Evolutionary conservation across 2,329 filamentous ascomycete species (phyloP).

Genomic region (Arthrobotrys sinensis): DNA sequence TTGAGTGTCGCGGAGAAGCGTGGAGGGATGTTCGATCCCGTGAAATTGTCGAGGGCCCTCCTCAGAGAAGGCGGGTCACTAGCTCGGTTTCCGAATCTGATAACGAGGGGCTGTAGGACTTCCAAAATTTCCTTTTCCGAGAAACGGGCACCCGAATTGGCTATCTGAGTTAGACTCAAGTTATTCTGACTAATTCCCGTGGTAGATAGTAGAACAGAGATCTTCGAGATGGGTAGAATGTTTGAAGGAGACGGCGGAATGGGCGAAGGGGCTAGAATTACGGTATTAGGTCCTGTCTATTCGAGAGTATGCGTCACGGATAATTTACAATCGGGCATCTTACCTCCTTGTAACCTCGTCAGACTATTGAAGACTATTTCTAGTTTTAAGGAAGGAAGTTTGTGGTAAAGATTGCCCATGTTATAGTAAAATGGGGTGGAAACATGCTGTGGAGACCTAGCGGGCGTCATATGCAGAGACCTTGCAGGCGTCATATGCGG

Average conservation of each 20-base stretch:
- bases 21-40: background rate
- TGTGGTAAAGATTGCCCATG: slow-evolving; percentile 10
- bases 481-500: background rate
- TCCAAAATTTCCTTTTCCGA: slow-evolving; percentile 7
- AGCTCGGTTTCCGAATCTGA: slow-evolving; percentile 4
- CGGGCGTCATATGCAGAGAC: background rate
- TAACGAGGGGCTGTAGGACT: slow-evolving; percentile 9
- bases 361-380: slow-evolving; percentile 18
- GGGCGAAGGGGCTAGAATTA: background rate
- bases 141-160: background rate
- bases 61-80: background rate
- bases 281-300: background rate
- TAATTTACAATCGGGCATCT: background rate
- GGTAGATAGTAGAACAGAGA: background rate
- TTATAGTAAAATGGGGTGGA: slow-evolving; percentile 1
- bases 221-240: background rate
- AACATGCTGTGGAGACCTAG: background rate
- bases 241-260: background rate
- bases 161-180: background rate
- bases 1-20: background rate
- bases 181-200: too few relatives aligned
- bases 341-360: slow-evolving; percentile 16
- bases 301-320: background rate
- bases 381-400: slow-evolving; percentile 20
- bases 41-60: slow-evolving; percentile 16